Conservation (phyloP, 805 yeast genomes). For the Brettanomyces custersianus region DNA sequence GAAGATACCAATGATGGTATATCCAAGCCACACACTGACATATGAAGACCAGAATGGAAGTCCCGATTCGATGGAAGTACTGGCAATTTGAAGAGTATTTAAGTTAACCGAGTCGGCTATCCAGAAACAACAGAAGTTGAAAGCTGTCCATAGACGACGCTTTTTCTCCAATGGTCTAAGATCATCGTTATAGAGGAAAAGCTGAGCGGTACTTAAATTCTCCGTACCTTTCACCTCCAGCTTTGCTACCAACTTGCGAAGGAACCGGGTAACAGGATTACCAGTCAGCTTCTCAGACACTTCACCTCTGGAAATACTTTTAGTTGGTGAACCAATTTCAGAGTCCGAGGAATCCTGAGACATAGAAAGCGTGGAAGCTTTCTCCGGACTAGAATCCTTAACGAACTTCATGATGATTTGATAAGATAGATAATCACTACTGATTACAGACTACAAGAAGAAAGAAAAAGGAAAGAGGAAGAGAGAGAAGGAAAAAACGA, state of each 20-base stretch:
- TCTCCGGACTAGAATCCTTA: too few relatives aligned
- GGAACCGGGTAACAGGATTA: too few relatives aligned
- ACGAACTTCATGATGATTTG: too few relatives aligned
- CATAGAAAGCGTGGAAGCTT: too few relatives aligned
- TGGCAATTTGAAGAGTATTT: slow-evolving; percentile 87
- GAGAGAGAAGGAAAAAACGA: too few relatives aligned
- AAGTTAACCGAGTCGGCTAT: slow-evolving; percentile 83
- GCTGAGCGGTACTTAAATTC: slow-evolving; percentile 41
- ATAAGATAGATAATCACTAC: too few relatives aligned
- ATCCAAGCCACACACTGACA: slow-evolving; percentile 88
- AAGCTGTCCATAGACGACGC: slow-evolving; percentile 82
- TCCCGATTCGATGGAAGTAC: slow-evolving; percentile 72
- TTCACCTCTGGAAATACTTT: too few relatives aligned
- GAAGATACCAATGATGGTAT: slow-evolving; percentile 58
- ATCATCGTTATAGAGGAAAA: slow-evolving; percentile 67
- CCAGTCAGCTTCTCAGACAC: too few relatives aligned
- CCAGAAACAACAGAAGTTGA: slow-evolving; percentile 75
- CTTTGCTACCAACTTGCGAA: not conserved
- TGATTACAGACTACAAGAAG: too few relatives aligned
- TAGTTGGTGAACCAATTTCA: too few relatives aligned
- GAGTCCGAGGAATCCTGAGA: too few relatives aligned
- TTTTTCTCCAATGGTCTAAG: slow-evolving; percentile 67
- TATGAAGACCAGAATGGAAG: slow-evolving; percentile 89
- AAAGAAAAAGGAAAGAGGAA: too few relatives aligned
- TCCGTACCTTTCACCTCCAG: slow-evolving; percentile 23